Percentiles rank a stretch among this genome's conserved stretches.
Evolutionary conservation across 441 rosid species (phyloP).

Genomic region (Eugenia klotzschiana): DNA sequence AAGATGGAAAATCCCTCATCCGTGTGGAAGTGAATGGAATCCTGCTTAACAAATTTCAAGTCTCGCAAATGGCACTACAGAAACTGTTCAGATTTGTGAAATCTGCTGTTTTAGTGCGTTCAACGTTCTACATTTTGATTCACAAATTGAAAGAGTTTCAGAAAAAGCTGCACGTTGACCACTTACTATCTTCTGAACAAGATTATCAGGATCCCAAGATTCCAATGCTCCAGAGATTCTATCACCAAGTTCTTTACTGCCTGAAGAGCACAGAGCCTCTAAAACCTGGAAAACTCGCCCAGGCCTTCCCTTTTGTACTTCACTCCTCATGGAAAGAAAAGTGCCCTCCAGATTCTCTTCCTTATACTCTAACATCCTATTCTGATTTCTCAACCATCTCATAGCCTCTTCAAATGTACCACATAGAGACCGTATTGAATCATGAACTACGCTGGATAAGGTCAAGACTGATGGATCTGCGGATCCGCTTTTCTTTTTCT

Average conservation of each 20-base stretch:
- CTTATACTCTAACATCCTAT: constrained; percentile 28
- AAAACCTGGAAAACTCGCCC: constrained; percentile 51
- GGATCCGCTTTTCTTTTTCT: constrained; percentile 69
- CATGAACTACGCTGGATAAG: constrained; percentile 23
- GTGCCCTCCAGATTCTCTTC: constrained; percentile 33
- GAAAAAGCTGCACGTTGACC: constrained; percentile 28
- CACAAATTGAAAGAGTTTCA: constrained; percentile 49
- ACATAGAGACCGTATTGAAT: constrained; percentile 31
- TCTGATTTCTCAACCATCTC: constrained; percentile 32
- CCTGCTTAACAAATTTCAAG: not conserved
- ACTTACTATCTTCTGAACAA: constrained; percentile 41
- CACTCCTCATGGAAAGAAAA: constrained; percentile 28
- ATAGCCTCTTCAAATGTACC: constrained; percentile 39
- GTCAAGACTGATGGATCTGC: constrained; percentile 33
- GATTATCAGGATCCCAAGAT: constrained; percentile 48
- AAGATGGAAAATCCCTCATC: not conserved
- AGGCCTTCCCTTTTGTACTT: constrained; percentile 39
- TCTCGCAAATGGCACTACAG: not conserved
- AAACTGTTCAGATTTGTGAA: constrained; percentile 27
- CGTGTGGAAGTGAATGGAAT: not conserved
- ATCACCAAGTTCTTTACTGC: constrained; percentile 42
- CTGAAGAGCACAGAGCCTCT: constrained; percentile 25
- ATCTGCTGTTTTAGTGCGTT: constrained; percentile 45
- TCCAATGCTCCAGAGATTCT: constrained; percentile 43
- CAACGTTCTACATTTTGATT: constrained; percentile 44